Base-by-base conservation (phyloP, 192 early-diverging fungal genomes). In the Rhizoclosmatium sp. region DNA sequence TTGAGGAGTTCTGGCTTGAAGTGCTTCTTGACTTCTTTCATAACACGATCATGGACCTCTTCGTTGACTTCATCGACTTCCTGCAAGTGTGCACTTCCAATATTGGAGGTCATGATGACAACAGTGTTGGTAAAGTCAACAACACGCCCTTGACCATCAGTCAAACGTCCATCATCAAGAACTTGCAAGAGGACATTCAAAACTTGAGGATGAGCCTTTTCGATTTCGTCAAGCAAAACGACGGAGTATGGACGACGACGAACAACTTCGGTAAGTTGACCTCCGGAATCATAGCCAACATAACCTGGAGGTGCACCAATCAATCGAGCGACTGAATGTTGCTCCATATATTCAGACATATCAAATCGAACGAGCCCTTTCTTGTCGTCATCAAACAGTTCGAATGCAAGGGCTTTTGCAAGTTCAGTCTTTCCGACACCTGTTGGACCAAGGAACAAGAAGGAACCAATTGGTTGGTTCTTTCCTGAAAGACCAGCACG, bases 331-430 rank as follows among this genome's bases (percentile, higher is more conserved):
- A 98, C 95, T 4, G 93, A 88, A 81, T 97, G 93, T 65, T 83
- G 85, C 81, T 97, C 94, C 95, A 96, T 96, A 85, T 96, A 99
- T 85, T 99, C 98, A 54, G 93, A 93, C 98, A 99, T 99, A 81
- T 99, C 98, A n/a, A 99, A 88, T 0, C 98, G 93, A 41, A 99
- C 89, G 79, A 99, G 93, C 68, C 92, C 92, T 81, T 96, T 97
- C 81, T 99, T 95, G 76, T 97, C 94, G 83, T 99, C 97, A 83
- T 99, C 97, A 81, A 99, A 99, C 45, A 99, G 90, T 81, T 97
- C 94, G 64, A 90, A 91, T 10, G 82, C 85, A 51, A 89, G 79
- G 0, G 89, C 79, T 60, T 90, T 91, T 23, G 89, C 85, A 14
- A 91, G 80, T 70, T 91, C 89, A 10, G 88, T 91, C 69, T 99